These are phyloP conservation scores for Fusarium anguioides DNA, from an alignment of 2,329 filamentous ascomycete species.

Conservation along the genomic window DNA sequence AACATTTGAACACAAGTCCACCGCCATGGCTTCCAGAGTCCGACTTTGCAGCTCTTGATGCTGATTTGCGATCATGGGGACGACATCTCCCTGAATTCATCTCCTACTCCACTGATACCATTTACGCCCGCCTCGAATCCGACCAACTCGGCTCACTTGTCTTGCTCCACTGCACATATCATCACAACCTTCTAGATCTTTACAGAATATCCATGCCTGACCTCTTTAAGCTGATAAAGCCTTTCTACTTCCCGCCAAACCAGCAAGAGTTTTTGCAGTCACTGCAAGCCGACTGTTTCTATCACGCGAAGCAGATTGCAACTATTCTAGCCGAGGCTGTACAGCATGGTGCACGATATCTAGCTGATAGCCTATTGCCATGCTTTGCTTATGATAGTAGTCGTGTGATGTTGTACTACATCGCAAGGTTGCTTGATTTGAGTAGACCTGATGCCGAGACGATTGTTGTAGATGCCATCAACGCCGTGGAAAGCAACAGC, in stretches of 20 bases:
- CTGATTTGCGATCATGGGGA: constrained; percentile 55
- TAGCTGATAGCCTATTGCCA: constrained; percentile 58
- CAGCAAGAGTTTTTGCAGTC: constrained; percentile 52
- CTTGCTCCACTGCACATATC: constrained; percentile 59
- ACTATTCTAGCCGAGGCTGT: constrained; percentile 54
- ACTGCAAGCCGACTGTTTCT: constrained; percentile 53
- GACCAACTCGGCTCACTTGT: constrained; percentile 59
- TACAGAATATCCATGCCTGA: constrained; percentile 60
- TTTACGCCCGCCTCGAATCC: constrained; percentile 59
- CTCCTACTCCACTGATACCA: constrained; percentile 56
- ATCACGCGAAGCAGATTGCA: constrained; percentile 54
- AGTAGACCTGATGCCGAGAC: constrained; percentile 49
- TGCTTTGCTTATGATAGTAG: constrained; percentile 61
- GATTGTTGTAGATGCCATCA: constrained; percentile 53
- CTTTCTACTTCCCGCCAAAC: constrained; percentile 54
- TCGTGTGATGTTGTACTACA: constrained; percentile 60
- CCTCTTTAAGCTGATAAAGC: constrained; percentile 57
- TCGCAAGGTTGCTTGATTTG: constrained; percentile 56
- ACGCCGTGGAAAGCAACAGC: constrained; percentile 55
- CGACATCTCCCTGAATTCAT: constrained; percentile 57
- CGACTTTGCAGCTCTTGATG: constrained; percentile 55
- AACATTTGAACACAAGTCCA: constrained; percentile 52
- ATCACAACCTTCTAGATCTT: constrained; percentile 58
- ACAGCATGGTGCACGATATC: constrained; percentile 53
- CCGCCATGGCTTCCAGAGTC: constrained; percentile 58